Evolutionary conservation across 257 asterid genomes (phyloP).

Genomic region (Cinchona pubescens): DNA sequence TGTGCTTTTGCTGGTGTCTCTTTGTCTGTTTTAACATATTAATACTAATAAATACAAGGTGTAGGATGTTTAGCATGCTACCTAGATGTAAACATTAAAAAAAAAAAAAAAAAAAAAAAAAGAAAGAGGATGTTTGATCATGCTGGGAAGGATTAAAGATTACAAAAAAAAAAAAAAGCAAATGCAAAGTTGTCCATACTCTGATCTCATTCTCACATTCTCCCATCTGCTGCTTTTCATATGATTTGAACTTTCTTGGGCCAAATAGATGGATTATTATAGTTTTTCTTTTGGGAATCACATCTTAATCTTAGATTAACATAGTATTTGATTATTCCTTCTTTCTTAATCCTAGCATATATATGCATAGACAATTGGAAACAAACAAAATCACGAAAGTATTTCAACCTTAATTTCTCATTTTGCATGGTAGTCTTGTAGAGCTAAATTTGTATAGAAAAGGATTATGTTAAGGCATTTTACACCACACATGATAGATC

Average conservation of each 20-base stretch:
- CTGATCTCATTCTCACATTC: slow-evolving; percentile 59
- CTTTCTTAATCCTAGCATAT: slow-evolving; percentile 3
- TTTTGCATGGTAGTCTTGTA: neutral
- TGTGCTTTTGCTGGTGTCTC: slow-evolving; percentile 15
- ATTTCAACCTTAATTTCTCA: neutral
- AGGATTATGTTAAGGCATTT: neutral
- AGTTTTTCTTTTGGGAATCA: slow-evolving; percentile 16
- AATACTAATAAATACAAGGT: slow-evolving; percentile 30
- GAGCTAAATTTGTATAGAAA: neutral
- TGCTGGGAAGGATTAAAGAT: slow-evolving; percentile 33
- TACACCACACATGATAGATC: neutral
- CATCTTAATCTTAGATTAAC: slow-evolving; percentile 17
- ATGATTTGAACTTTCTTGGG: slow-evolving; percentile 55
- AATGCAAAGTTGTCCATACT: slow-evolving; percentile 68
- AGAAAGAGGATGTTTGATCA: slow-evolving; percentile 35
- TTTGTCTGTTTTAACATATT: slow-evolving; percentile 17
- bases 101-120: too few species aligned
- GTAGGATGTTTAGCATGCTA: too few species aligned
- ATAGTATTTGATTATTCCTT: slow-evolving; percentile 4
- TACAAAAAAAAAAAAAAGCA: slow-evolving; percentile 39
- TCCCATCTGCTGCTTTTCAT: slow-evolving; percentile 45
- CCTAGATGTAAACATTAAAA: too few species aligned
- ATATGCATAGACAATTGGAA: neutral
- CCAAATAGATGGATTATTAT: slow-evolving; percentile 21
- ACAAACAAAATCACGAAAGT: slow-evolving; percentile 10